Percentiles rank a stretch among this genome's conserved stretches.
Conservation (phyloP, 2,329 filamentous ascomycete genomes). For the Thielaviopsis cerberus region DNA sequence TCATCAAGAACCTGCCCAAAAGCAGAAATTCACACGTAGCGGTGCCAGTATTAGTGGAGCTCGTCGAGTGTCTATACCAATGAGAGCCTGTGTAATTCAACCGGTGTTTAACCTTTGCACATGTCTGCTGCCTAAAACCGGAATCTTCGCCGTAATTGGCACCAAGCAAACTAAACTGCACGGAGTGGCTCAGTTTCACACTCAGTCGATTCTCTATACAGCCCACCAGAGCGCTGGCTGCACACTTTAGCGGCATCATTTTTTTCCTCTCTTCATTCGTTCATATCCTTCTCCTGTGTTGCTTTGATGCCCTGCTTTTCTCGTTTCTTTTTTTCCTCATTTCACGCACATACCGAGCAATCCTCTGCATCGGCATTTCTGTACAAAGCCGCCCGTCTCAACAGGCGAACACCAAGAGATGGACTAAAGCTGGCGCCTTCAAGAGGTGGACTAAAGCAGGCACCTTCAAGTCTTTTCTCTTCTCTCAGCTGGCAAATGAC, state of each 20-base stretch:
- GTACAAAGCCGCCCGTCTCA: background rate
- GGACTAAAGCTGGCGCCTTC: too few species aligned
- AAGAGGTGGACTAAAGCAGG: too few species aligned
- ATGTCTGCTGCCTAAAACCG: background rate
- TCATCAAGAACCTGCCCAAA: background rate
- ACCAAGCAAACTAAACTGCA: background rate
- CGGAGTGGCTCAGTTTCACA: background rate
- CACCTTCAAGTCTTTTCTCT: too few species aligned
- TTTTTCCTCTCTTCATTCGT: background rate
- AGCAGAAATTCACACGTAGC: background rate
- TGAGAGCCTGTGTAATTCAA: background rate
- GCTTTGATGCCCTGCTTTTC: background rate
- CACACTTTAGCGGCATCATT: background rate
- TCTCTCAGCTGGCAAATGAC: background rate
- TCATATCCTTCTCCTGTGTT: background rate
- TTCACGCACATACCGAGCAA: too few species aligned
- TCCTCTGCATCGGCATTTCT: background rate
- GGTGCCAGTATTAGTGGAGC: background rate
- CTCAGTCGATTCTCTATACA: background rate
- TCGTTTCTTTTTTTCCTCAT: background rate
- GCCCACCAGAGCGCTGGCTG: background rate
- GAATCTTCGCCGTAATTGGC: background rate
- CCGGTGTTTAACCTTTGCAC: background rate
- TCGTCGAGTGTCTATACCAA: background rate
- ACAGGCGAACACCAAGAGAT: background rate